These are phyloP conservation scores for Chrysosporium queenslandicum DNA, from an alignment of 2,329 filamentous ascomycete genomes.

Conservation along the genomic window DNA sequence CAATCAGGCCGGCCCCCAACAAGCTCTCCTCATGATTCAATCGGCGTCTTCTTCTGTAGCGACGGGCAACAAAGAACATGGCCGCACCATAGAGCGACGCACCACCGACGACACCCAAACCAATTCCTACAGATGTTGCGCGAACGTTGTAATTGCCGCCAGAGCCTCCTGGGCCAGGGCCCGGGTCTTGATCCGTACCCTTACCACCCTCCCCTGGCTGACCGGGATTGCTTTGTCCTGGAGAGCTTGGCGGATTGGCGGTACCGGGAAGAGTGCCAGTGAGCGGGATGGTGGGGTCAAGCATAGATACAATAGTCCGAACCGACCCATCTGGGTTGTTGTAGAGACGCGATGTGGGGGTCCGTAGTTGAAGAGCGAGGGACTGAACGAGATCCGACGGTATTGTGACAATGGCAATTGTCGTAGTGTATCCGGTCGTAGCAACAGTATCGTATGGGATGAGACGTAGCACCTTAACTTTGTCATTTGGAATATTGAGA, in stretches of 20 bases:
- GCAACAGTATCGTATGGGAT: conserved; percentile 62
- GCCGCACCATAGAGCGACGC: conserved; percentile 82
- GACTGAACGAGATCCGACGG: conserved; percentile 58
- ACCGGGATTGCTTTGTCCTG: conserved; percentile 30
- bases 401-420: conserved; percentile 65
- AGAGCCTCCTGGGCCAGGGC: conserved; percentile 26
- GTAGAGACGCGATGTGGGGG: conserved; percentile 65
- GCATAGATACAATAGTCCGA: conserved; percentile 62
- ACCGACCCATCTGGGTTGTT: conserved; percentile 57
- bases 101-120: conserved; percentile 64
- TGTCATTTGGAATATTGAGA: conserved; percentile 27
- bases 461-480: conserved; percentile 60
- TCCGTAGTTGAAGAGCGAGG: conserved; percentile 59
- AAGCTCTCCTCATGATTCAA: conserved; percentile 69
- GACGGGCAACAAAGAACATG: conserved; percentile 85
- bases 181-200: conserved; percentile 16
- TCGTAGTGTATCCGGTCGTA: conserved; percentile 68
- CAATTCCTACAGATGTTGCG: conserved; percentile 53
- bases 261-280: conserved; percentile 24
- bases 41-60: conserved; percentile 79
- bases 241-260: conserved; percentile 18
- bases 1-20: conserved; percentile 47
- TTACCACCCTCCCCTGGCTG: conserved; percentile 31
- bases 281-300: conserved; percentile 74
- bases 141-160: conserved; percentile 31